Percentiles rank a stretch among this genome's conserved stretches.
Evolutionary conservation across 345 rosid genomes (phyloP).

Genomic region (Melaleuca quinquenervia): DNA sequence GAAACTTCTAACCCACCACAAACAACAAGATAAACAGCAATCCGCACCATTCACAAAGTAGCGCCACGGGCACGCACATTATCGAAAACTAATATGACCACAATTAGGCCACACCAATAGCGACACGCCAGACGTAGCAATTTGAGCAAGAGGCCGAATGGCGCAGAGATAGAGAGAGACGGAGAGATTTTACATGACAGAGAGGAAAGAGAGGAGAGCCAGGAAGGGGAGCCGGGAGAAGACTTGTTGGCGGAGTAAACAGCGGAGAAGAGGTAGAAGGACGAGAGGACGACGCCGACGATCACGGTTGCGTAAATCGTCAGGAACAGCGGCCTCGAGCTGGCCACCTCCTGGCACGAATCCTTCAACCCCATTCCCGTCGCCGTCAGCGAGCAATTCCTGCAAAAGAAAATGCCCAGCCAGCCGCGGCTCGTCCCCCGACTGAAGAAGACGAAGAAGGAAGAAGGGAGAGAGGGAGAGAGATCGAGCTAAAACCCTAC

Average conservation of each 20-base stretch:
- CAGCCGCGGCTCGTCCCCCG: neutral
- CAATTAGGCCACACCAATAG: neutral
- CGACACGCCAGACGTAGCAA: neutral
- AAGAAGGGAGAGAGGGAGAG: neutral
- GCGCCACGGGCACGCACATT: neutral
- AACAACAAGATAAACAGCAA: neutral
- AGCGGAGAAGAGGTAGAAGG: constrained; percentile 84
- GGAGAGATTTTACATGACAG: constrained; percentile 9
- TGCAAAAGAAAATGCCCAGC: neutral
- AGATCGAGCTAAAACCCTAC: neutral
- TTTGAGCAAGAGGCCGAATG: neutral
- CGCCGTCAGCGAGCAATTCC: neutral
- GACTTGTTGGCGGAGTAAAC: constrained; percentile 47
- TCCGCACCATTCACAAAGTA: neutral
- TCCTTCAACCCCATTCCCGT: constrained; percentile 42
- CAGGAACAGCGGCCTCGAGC: constrained; percentile 66
- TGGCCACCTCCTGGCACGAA: constrained; percentile 53
- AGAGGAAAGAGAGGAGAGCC: constrained; percentile 52
- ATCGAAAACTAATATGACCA: neutral
- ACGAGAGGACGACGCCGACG: constrained; percentile 62
- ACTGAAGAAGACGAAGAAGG: neutral
- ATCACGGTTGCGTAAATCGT: constrained; percentile 77
- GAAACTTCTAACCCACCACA: neutral
- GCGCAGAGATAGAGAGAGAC: neutral
- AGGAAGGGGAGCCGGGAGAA: constrained; percentile 29